phyloP scores from a whole-genome alignment of 352 stramenopile species.

The Phytopythium montanum region DNA sequence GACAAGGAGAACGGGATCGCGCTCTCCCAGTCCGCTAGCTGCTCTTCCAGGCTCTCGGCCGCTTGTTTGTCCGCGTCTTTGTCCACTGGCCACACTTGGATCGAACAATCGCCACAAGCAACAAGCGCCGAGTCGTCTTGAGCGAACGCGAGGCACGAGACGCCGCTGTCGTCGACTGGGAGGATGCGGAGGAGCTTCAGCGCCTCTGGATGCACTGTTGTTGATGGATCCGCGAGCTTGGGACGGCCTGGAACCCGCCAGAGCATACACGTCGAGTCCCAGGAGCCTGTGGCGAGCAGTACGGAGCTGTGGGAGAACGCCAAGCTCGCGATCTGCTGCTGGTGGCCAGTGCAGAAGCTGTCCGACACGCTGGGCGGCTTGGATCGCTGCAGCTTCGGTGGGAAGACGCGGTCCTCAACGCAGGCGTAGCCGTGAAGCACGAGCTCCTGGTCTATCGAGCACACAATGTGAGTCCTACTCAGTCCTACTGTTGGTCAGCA shows the following conservation, averaged over 20 bases:
- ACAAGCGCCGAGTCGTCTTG: constrained; percentile 36
- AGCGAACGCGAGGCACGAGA: constrained; percentile 26
- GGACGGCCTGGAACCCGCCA: constrained; percentile 24
- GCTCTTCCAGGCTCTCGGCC: background rate
- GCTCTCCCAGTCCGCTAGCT: constrained; percentile 29
- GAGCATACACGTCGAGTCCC: constrained; percentile 60
- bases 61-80: background rate
- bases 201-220: constrained; percentile 3
- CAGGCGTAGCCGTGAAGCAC: constrained; percentile 14
- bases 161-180: constrained; percentile 36
- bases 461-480: background rate
- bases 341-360: constrained; percentile 26
- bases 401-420: constrained; percentile 6
- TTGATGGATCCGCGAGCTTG: background rate
- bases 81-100: constrained; percentile 48
- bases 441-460: constrained; percentile 20
- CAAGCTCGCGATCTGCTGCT: constrained; percentile 53
- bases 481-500: background rate
- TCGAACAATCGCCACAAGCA: constrained; percentile 30
- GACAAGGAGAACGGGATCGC: constrained; percentile 37
- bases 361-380: constrained; percentile 13
- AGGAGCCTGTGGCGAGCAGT: constrained; percentile 45
- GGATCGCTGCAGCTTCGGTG: background rate
- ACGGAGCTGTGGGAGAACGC: constrained; percentile 28
- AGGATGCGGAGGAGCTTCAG: constrained; percentile 29